A percentile compares a stretch with the other conserved stretches of the same genome.
These are phyloP conservation scores for Castanea sativa DNA, from an alignment of 306 rosid genomes.

Conservation along the genomic window DNA sequence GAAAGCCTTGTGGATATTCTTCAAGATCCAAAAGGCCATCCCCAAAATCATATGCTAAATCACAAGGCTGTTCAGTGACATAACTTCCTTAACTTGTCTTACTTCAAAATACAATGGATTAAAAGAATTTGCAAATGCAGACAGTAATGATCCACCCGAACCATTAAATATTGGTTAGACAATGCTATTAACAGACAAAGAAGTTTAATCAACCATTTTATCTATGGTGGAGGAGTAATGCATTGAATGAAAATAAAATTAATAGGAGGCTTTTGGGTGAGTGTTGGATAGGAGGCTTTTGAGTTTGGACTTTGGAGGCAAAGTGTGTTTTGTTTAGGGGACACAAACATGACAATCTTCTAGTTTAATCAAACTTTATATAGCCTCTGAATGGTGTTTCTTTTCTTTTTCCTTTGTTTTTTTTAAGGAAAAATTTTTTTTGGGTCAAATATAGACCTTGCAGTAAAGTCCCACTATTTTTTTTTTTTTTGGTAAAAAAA, in stretches of 20 bases:
- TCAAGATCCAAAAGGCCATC: conserved; percentile 63
- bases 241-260: not conserved
- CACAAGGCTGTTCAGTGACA: conserved; percentile 96
- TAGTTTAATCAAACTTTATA: too few relatives aligned
- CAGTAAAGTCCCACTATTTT: too few relatives aligned
- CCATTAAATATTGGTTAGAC: conserved; percentile 5
- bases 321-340: too few relatives aligned
- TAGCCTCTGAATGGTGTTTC: too few relatives aligned
- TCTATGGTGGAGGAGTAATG: not conserved
- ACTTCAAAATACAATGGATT: conserved; percentile 68
- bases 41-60: conserved; percentile 77
- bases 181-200: not conserved
- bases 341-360: too few relatives aligned
- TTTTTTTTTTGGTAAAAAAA: too few relatives aligned
- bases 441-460: too few relatives aligned
- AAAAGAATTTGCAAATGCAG: conserved; percentile 52
- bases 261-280: not conserved
- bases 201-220: not conserved
- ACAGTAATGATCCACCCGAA: conserved; percentile 59
- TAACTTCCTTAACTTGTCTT: conserved; percentile 64
- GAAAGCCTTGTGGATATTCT: conserved; percentile 76
- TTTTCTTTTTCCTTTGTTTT: too few relatives aligned
- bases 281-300: too few relatives aligned
- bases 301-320: too few relatives aligned
- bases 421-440: too few relatives aligned